Base-by-base conservation (phyloP, 1,284 basidiomycete species). In the Lignosus rhinocerotis region DNA sequence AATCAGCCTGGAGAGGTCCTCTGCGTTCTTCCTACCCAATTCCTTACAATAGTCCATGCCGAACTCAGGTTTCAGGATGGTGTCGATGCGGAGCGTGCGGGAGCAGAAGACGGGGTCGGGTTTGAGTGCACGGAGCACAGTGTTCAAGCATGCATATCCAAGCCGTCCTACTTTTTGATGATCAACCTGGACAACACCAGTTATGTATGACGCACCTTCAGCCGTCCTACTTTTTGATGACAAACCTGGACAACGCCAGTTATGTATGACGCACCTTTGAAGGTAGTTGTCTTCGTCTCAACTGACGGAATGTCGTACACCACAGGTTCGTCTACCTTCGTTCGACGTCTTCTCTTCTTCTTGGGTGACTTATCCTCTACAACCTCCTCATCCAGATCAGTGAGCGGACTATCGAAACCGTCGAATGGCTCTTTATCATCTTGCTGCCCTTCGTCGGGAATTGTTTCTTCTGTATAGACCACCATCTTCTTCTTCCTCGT, bases 111-210 rank as follows among this genome's bases (percentile, higher is more conserved):
- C 75, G 0, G 87, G 74, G 11, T 83, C 78, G 2, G 91, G 89
- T 58, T 86, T 88, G 63, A 79, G 80, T 58, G 81, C 87, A 49
- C 93, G 82, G 5, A 95, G 74, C 25, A 95, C 78, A 0, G 93
- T 94, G 69, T 95, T 95, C 47, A 95, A 73, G 68, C 93, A 95
- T 0, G 93, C 93, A 68, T 94, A 89, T 78, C 88, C 87, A 21
- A 90, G 74, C n/a, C 88, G 78, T 41, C 88, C 74, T 75, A 19
- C 17, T 12, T n/a, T 14, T 31, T 8, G 6, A 8, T 42, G 36
- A 42, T 9, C 25, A 39, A n/a, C 17, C 3, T 5, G 9, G 4
- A 5, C 21, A 10, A n/a, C 0, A 16, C 14, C n/a, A 6, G 12
- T 3, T 25, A 38, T 16, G 16, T 31, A 41, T n/a, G 3, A 33